Percentiles rank a stretch among this genome's conserved stretches.
These are phyloP conservation scores for Cladorrhinum samala DNA, from an alignment of 495 filamentous ascomycete genomes.

Conservation along the genomic window DNA sequence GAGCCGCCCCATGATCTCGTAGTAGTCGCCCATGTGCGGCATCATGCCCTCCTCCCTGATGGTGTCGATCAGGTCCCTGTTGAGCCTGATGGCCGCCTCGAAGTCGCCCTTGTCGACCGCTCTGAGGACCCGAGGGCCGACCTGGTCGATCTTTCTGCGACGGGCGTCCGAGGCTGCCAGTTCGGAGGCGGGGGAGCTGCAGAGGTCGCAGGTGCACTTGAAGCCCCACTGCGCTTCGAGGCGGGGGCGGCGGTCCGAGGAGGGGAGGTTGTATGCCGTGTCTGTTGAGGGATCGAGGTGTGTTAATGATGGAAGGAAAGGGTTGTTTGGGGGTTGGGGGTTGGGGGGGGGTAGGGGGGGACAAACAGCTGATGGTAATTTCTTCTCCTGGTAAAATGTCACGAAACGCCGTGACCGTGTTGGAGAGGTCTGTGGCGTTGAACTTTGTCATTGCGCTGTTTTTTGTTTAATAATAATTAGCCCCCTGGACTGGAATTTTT, in stretches of 20 bases:
- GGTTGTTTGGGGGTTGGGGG: neutral
- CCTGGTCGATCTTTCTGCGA: constrained; percentile 16
- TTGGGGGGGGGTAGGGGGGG: neutral
- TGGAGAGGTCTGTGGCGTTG: constrained; percentile 23
- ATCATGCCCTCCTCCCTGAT: constrained; percentile 27
- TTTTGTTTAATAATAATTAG: neutral
- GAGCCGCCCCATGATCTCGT: constrained; percentile 26
- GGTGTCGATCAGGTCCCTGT: constrained; percentile 20
- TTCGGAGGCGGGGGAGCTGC: constrained; percentile 19
- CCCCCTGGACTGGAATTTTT: neutral
- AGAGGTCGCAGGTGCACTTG: constrained; percentile 31
- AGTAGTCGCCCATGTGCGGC: constrained; percentile 29
- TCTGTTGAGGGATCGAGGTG: constrained; percentile 18
- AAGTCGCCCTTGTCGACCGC: constrained; percentile 16
- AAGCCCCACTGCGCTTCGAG: constrained; percentile 33
- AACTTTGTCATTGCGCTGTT: constrained; percentile 30
- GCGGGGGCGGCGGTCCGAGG: constrained; percentile 17
- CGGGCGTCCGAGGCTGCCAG: constrained; percentile 24
- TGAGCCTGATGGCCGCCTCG: constrained; percentile 14
- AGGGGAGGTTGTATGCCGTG: constrained; percentile 22
- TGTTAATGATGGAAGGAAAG: neutral
- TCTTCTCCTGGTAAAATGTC: constrained; percentile 31
- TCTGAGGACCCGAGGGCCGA: constrained; percentile 21
- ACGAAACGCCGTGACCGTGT: constrained; percentile 25
- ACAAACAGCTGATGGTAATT: constrained; percentile 33